Evolutionary conservation across 208 protist species (phyloP).

Genomic region (Angomonas deanei): DNA sequence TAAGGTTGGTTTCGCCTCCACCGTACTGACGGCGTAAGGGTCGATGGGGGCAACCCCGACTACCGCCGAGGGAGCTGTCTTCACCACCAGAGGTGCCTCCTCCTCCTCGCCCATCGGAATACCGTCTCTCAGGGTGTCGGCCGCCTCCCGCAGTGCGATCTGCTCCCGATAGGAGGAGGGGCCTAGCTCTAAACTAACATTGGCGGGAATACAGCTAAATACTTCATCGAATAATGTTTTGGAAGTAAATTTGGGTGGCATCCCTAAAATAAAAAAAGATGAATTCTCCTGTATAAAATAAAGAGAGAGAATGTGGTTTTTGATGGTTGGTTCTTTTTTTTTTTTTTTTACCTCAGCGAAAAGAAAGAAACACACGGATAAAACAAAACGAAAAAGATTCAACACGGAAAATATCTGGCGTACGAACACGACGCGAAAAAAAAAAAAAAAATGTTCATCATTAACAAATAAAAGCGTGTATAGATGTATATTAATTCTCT

Average conservation of each 20-base stretch:
- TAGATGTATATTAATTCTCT: no score
- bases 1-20: slow-evolving; percentile 6
- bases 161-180: slow-evolving; percentile 44
- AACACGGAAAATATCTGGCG: neutral
- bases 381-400: neutral
- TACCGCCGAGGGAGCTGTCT: neutral
- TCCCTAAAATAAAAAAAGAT: slow-evolving; percentile 6
- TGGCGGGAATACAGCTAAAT: slow-evolving; percentile 53
- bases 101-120: neutral
- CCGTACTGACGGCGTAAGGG: neutral
- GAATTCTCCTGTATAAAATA: neutral
- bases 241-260: slow-evolving; percentile 37
- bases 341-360: neutral
- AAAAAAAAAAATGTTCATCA: neutral
- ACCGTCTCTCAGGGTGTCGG: slow-evolving; percentile 4
- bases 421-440: neutral
- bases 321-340: neutral
- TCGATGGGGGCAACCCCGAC: neutral
- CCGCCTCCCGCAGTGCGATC: slow-evolving; percentile 28
- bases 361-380: neutral
- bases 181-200: slow-evolving; percentile 52
- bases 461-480: no score
- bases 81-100: neutral
- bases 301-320: neutral
- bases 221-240: slow-evolving; percentile 75